Evolutionary conservation across 2,329 filamentous ascomycete genomes (phyloP), one percentile per base, ranked within the genome.

Genomic region (Fusarium sp.): DNA sequence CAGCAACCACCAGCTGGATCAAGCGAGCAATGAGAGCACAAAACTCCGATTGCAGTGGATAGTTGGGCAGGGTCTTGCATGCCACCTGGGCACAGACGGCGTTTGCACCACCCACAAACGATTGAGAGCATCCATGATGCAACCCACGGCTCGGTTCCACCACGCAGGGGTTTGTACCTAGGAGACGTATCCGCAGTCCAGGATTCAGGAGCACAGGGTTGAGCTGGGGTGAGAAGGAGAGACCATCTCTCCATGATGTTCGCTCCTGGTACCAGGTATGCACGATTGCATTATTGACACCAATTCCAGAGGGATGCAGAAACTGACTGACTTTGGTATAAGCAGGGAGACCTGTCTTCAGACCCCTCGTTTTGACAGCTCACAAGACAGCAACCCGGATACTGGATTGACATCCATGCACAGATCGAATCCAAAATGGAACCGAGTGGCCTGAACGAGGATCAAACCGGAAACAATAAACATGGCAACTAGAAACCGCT

Each of bases 51-150:
- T 59, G 56, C 57, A 50, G 65, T 71, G 59, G 52, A 54, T 59
- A 74, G 22, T 24, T 45, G 66, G 45, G 48, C 39, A 73, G 67
- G 65, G 57, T 63, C 72, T 75, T 65, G 67, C 61, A 62, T 69
- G 69, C 37, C 39, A 27, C 65, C 61, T 64, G 69, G 56, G 64
- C 69, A 63, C 63, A 59, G 59, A 57, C 60, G 56, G 63, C 64
- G 74, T 72, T 72, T 72, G 64, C 64, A 54, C 61, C 48, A 62
- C 64, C 72, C 67, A 57, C 69, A 70, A 64, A 61, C 48, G 69
- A 73, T 64, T 29, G 54, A 56, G 64, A 33, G 50, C 50, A 54
- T 64, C 69, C 69, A 73, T 67, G 72, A 73, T 75, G 60, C 73
- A 63, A 74, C 63, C 65, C 67, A 52, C 67, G 48, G 56, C 57